phyloP scores from a whole-genome alignment of 768 basidiomycete genomes.

The Rhodosporidiobolus odoratus region DNA sequence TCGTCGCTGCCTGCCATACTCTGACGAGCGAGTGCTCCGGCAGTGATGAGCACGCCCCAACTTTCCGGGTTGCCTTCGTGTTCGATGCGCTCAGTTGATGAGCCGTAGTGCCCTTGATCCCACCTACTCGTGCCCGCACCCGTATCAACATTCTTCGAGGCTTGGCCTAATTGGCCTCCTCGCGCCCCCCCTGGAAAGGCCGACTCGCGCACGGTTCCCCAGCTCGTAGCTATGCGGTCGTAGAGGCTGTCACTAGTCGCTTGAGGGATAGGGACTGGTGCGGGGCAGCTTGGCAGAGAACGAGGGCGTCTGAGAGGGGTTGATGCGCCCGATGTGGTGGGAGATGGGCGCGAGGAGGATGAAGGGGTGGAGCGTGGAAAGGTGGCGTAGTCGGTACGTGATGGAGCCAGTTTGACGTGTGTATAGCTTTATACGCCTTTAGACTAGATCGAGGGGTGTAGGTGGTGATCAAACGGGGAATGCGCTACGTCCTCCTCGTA shows the following conservation, averaged over 20 bases:
- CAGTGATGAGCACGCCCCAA: slow-evolving; percentile 14
- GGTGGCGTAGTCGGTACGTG: slow-evolving; percentile 5
- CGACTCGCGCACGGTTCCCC: background rate
- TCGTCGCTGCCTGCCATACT: background rate
- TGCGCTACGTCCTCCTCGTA: too few relatives aligned
- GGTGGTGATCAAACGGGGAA: too few relatives aligned
- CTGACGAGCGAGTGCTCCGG: background rate
- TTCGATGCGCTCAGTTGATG: background rate
- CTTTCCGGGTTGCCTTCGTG: slow-evolving; percentile 1
- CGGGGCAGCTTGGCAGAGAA: background rate
- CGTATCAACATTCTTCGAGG: too few relatives aligned
- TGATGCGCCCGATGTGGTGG: background rate
- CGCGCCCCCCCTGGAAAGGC: background rate
- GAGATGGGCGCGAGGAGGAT: background rate
- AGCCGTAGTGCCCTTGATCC: background rate
- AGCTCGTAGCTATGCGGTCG: background rate
- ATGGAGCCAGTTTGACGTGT: slow-evolving; percentile 3
- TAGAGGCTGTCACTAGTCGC: background rate
- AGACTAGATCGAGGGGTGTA: too few relatives aligned
- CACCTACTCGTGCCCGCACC: background rate
- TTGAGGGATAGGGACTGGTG: background rate
- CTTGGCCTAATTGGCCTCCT: background rate
- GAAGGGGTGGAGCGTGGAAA: slow-evolving; percentile 10
- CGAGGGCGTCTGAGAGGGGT: background rate
- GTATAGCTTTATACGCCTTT: too few relatives aligned